Evolutionary conservation across 2,329 filamentous ascomycete genomes (phyloP).

Genomic region (Scopulariopsis brevicaulis): DNA sequence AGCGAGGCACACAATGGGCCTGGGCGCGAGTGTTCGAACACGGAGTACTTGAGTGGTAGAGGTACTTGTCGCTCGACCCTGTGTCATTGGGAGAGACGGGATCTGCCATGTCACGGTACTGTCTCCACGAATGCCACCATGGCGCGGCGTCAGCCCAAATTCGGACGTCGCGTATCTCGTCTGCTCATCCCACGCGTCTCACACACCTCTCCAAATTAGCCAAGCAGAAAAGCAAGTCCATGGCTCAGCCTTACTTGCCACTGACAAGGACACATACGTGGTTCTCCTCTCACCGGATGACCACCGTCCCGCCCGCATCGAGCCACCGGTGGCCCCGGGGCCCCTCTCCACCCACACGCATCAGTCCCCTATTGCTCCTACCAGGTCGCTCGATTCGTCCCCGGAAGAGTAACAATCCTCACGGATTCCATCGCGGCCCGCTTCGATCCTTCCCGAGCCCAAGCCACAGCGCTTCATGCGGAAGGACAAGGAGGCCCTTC

Average conservation of each 20-base stretch:
- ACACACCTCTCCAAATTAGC: neutral
- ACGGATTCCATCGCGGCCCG: neutral
- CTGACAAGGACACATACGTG: neutral
- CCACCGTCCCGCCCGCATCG: neutral
- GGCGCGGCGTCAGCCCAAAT: neutral
- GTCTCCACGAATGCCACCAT: neutral
- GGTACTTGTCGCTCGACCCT: too few species aligned
- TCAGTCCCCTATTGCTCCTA: neutral
- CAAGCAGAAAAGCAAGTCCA: neutral
- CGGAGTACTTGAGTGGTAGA: too few species aligned
- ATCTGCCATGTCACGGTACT: too few species aligned
- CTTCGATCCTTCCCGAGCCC: neutral
- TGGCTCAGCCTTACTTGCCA: neutral
- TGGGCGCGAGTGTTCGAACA: too few species aligned
- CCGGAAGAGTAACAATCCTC: neutral
- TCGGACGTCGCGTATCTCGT: neutral
- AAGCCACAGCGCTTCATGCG: neutral
- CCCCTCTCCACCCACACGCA: neutral
- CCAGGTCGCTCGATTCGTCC: neutral
- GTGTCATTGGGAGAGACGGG: too few species aligned
- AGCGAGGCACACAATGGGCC: too few species aligned
- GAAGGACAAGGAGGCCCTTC: neutral
- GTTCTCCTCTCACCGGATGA: neutral
- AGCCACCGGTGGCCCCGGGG: neutral
- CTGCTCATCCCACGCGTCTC: neutral